Percentiles rank a stretch among this genome's conserved stretches.
Conservation (phyloP, 768 basidiomycete species). For the Tylopilus vinaceipallidus region DNA sequence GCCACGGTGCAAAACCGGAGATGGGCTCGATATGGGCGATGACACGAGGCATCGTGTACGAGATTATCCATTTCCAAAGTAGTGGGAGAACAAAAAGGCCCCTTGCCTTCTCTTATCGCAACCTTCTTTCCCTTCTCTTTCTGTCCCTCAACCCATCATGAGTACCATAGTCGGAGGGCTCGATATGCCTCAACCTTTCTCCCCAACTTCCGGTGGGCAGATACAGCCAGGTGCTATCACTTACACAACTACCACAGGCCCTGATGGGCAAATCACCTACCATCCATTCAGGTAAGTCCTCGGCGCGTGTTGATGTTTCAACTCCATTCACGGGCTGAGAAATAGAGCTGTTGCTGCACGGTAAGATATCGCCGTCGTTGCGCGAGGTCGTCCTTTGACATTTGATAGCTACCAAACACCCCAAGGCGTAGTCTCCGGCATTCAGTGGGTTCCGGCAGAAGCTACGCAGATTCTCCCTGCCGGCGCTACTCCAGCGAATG, state of each 20-base stretch:
- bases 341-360: slow-evolving; percentile 71
- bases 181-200: slow-evolving; percentile 30
- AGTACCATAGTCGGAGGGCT: slow-evolving; percentile 22
- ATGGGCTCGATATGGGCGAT: slow-evolving; percentile 33
- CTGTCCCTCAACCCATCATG: slow-evolving; percentile 22
- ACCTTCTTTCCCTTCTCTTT: slow-evolving; percentile 13
- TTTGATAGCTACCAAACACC: slow-evolving; percentile 65
- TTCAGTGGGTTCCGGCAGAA: slow-evolving; percentile 67
- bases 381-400: slow-evolving; percentile 7
- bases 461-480: slow-evolving; percentile 57
- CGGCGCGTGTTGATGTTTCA: not conserved
- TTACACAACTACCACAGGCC: slow-evolving; percentile 62
- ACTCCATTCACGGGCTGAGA: slow-evolving; percentile 14
- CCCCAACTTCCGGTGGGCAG: slow-evolving; percentile 36
- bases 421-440: slow-evolving; percentile 63
- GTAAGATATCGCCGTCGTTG: slow-evolving; percentile 37
- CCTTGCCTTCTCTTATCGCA: not conserved
- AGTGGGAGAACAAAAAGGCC: slow-evolving; percentile 23
- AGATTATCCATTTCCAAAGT: slow-evolving; percentile 12
- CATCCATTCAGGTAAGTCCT: slow-evolving; percentile 69
- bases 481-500: slow-evolving; percentile 58
- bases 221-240: slow-evolving; percentile 69
- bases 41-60: slow-evolving; percentile 27
- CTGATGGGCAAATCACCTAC: slow-evolving; percentile 63
- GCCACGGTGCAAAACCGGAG: slow-evolving; percentile 22